Conservation (phyloP, 192 early-diverging fungal species). For the Glomus cerebriforme region DNA sequence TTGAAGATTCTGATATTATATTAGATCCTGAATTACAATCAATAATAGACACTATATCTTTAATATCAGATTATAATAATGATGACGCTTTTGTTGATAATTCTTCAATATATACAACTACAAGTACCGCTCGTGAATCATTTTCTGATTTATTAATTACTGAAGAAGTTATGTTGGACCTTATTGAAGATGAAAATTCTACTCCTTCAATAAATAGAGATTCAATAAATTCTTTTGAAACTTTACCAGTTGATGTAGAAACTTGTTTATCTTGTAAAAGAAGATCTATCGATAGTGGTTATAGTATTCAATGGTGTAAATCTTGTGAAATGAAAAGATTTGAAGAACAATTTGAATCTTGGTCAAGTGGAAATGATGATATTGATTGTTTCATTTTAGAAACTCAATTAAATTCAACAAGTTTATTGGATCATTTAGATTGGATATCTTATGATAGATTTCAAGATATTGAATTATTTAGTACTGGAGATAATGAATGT, state of each 20-base stretch:
- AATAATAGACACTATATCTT: no score
- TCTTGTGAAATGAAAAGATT: conserved; percentile 5
- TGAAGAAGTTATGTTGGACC: no score
- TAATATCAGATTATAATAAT: no score
- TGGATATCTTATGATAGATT: conserved; percentile 26
- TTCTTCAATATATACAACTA: no score
- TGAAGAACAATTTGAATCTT: neutral
- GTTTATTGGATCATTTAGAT: conserved; percentile 1
- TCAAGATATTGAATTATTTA: neutral
- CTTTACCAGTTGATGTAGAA: neutral
- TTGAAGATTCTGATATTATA: no score
- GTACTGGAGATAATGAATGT: neutral
- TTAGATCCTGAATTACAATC: no score
- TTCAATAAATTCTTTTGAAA: no score
- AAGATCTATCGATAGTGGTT: neutral
- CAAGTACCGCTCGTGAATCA: no score
- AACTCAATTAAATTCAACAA: conserved; percentile 6
- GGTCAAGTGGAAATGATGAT: conserved; percentile 18
- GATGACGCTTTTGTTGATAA: no score
- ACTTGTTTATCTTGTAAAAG: neutral
- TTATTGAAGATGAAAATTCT: neutral
- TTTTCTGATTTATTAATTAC: no score
- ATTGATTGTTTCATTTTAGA: conserved; percentile 22
- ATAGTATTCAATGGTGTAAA: conserved; percentile 26
- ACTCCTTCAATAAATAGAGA: no score